phyloP scores from a whole-genome alignment of 805 yeast genomes.

The Myxozyma nipponensis region DNA sequence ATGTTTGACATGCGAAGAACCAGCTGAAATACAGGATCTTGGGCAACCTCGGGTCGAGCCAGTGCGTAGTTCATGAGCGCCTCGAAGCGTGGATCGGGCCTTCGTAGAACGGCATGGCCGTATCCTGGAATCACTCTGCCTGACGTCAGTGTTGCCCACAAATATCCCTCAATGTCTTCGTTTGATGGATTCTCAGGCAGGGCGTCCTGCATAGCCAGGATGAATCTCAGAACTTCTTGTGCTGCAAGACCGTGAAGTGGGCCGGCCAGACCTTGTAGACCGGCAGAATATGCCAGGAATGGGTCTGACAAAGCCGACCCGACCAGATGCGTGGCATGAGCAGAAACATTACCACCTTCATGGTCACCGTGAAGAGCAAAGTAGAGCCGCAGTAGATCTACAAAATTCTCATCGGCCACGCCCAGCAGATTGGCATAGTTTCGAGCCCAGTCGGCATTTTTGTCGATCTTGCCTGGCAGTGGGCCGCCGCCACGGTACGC shows the following conservation, averaged over 20 bases:
- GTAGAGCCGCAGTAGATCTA: constrained; percentile 67
- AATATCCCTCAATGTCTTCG: constrained; percentile 56
- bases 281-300: constrained; percentile 70
- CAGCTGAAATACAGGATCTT: constrained; percentile 59
- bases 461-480: constrained; percentile 49
- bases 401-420: constrained; percentile 48
- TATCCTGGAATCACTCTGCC: constrained; percentile 84
- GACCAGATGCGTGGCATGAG: constrained; percentile 76
- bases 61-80: constrained; percentile 70
- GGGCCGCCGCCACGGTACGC: constrained; percentile 47
- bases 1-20: constrained; percentile 63
- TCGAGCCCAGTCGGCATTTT: constrained; percentile 63
- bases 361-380: constrained; percentile 75
- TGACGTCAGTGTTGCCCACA: constrained; percentile 67
- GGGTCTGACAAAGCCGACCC: constrained; percentile 80
- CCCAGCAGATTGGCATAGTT: constrained; percentile 67
- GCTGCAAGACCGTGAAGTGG: constrained; percentile 84
- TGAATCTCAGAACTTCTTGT: constrained; percentile 77
- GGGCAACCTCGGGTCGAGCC: constrained; percentile 48
- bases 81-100: constrained; percentile 75
- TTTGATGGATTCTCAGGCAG: constrained; percentile 39
- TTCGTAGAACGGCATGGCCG: constrained; percentile 82
- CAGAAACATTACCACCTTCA: constrained; percentile 82
- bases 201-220: constrained; percentile 52
- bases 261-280: constrained; percentile 79